A percentile compares a stretch with the other conserved stretches of the same genome.
These are phyloP conservation scores for Volvox reticuliferus DNA, from an alignment of 139 green algal species.

Conservation along the genomic window DNA sequence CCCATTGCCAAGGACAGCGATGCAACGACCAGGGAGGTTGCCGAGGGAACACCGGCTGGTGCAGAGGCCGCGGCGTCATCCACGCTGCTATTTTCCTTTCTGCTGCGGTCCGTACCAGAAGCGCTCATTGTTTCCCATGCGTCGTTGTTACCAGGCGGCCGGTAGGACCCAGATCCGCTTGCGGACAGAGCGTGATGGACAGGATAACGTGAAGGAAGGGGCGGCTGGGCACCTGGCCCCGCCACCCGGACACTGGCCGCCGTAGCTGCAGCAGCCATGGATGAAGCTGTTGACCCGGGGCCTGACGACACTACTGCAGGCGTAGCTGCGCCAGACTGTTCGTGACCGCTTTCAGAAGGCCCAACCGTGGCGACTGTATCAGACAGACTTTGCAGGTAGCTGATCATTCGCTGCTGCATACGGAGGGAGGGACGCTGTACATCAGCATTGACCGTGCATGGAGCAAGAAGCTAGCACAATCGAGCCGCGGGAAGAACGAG, in stretches of 20 bases:
- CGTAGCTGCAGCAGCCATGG: background rate
- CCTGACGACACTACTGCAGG: background rate
- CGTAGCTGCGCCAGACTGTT: background rate
- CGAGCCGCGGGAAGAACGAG: too few species aligned
- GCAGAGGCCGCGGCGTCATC: background rate
- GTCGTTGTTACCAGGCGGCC: too few species aligned
- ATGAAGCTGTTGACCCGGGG: background rate
- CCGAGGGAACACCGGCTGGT: background rate
- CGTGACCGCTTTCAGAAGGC: background rate
- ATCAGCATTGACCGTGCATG: too few species aligned
- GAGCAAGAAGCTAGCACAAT: too few species aligned
- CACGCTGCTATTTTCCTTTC: background rate
- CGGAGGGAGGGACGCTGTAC: too few species aligned
- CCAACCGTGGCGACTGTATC: background rate
- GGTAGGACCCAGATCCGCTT: background rate
- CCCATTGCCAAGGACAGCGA: background rate
- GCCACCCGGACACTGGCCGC: background rate
- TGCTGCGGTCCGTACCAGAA: background rate
- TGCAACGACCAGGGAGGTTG: background rate
- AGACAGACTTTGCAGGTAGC: slow-evolving; percentile 4
- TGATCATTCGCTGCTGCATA: slow-evolving; percentile 11
- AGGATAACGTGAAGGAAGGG: background rate
- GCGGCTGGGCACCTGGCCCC: background rate
- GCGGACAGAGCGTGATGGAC: background rate
- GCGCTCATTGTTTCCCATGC: background rate